Evolutionary conservation across 805 yeast genomes (phyloP), one percentile per base, ranked within the genome.

Genomic region (Nakazawaea peltata): DNA sequence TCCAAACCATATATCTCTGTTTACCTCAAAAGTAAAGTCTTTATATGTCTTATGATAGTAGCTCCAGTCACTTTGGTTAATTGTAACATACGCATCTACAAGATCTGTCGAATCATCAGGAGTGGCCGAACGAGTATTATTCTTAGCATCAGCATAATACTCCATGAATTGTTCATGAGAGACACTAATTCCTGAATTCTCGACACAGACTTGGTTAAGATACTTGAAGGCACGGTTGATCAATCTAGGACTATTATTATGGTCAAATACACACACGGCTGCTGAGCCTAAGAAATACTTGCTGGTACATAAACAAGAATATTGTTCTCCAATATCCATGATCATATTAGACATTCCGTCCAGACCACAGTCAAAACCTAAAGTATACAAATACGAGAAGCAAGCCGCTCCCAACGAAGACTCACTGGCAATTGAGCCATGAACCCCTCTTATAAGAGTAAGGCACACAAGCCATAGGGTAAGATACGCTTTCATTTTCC

Each of bases 291-390:
- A 38, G 71, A 71, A 68, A 27, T 64, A 57, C 18, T 52, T 39
- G 42, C 14, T 65, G 60, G 34, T 73, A 68, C 19, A 15, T n/a
- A 12, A 14, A 27, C 29, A 27, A 8, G 10, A 10, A 21, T 10
- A 21, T n/a, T n/a, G n/a, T n/a, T n/a, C n/a, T n/a, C n/a, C n/a
- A n/a, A n/a, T n/a, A n/a, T n/a, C n/a, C 56, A n/a, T n/a, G n/a
- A n/a, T n/a, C n/a, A n/a, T n/a, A n/a, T n/a, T n/a, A n/a, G n/a
- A n/a, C n/a, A n/a, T n/a, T n/a, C n/a, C n/a, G n/a, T n/a, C n/a
- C n/a, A n/a, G n/a, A 1, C 57, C 48, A 42, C 74, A 67, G 1
- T 66, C 69, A 71, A 71, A 67, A 36, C 65, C 62, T 32, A 53
- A 56, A 21, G 48, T 49, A 30, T 51, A 46, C 42, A 61, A 48